Percentiles rank a stretch among this genome's conserved stretches.
Evolutionary conservation across 192 early-diverging fungal species (phyloP).

Genomic region (Chytriomyces sp.): DNA sequence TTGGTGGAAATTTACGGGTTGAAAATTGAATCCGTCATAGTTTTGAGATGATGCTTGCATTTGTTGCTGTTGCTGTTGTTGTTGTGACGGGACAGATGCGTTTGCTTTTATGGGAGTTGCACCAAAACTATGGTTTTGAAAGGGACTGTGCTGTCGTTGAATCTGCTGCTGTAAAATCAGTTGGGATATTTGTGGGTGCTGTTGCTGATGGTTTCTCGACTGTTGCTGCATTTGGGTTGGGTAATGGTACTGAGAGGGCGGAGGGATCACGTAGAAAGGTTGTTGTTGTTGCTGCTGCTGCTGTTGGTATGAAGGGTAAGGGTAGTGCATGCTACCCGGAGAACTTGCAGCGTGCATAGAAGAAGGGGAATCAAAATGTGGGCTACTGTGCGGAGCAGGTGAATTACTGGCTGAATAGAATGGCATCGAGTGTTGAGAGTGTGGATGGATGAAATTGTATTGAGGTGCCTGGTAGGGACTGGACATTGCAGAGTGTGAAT

Average conservation of each 20-base stretch:
- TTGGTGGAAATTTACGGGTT: background rate
- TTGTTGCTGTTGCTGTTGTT: too few species aligned
- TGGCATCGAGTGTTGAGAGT: conserved; percentile 15
- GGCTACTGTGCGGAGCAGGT: background rate
- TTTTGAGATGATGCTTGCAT: too few species aligned
- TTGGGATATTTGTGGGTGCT: background rate
- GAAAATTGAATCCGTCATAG: background rate
- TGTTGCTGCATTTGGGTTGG: background rate
- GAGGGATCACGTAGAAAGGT: background rate
- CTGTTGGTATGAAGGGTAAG: too few species aligned
- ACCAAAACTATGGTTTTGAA: background rate
- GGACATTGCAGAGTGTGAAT: background rate
- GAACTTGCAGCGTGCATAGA: background rate
- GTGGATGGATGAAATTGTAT: conserved; percentile 7
- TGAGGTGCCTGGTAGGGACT: background rate
- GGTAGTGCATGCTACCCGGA: background rate
- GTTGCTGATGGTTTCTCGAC: background rate
- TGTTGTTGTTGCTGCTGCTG: background rate
- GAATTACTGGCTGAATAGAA: background rate
- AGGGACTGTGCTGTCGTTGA: background rate
- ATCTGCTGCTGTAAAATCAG: background rate
- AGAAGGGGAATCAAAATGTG: background rate
- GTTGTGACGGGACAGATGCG: too few species aligned
- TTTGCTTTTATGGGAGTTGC: background rate
- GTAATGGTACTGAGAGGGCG: background rate